Evolutionary conservation across 176 grass and related monocot species (phyloP).

Genomic region (Eleusine coracana): DNA sequence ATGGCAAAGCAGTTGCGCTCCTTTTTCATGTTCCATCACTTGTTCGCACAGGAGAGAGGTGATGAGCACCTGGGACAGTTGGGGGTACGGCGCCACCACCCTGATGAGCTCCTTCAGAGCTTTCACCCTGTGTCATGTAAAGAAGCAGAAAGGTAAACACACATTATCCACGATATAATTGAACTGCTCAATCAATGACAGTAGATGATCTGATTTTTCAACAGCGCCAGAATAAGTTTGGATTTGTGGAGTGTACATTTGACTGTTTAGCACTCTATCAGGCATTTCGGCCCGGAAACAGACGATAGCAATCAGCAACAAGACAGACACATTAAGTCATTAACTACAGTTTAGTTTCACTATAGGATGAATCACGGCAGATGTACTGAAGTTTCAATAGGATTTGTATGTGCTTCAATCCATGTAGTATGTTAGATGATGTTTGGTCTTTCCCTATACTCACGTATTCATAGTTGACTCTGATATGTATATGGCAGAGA

Average conservation of each 20-base stretch:
- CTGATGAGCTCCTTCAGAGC: background rate
- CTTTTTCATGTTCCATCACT: background rate
- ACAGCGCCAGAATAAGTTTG: background rate
- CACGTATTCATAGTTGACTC: no score
- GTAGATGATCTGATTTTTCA: background rate
- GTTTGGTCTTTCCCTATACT: no score
- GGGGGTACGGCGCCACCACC: background rate
- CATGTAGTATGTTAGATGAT: background rate
- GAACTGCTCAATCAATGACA: background rate
- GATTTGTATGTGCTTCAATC: background rate
- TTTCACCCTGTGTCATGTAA: background rate
- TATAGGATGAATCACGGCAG: background rate
- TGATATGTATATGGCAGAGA: no score
- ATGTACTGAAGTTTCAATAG: background rate
- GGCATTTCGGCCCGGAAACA: background rate
- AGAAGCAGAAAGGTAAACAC: background rate
- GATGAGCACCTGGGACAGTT: background rate
- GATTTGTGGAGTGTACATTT: background rate
- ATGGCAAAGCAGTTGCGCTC: background rate
- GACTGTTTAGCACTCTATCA: background rate
- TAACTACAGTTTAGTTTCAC: background rate
- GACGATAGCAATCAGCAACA: background rate
- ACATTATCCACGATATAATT: background rate
- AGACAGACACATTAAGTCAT: background rate
- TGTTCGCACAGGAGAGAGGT: background rate